Base-by-base conservation (phyloP, 108 stramenopile species). In the Nitzschia sp. region DNA sequence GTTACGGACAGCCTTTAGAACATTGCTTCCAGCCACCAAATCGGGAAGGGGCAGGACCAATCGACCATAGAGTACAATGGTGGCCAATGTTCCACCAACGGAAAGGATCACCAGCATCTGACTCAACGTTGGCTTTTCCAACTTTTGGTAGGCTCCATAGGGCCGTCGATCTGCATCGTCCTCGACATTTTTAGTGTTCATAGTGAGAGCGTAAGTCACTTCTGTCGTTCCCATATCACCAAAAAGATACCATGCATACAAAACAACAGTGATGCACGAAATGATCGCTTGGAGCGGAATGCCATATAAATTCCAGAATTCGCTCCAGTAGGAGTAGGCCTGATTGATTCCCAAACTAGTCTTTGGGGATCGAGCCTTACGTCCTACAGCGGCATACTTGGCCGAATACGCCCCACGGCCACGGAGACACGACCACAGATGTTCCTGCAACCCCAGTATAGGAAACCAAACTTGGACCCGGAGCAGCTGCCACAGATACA, bases 11-110 rank as follows among this genome's bases (percentile, higher is more conserved):
- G 79, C 78, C 38, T 80, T 84, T 54, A 87, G 59, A 2, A 85
- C 86, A 63, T 84, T 84, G 15, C 72, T 69, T 3, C 90, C 90
- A 11, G 88, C 88, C 4, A 88, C 84, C 48, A 89, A 75, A 58
- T 89, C 88, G 9, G 86, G 84, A 38, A 92, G 78, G 15, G 91
- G 91, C 38, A 85, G 73, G 23, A 88, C 48, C 0, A 91, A 30
- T 45, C 87, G 67, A 44, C 85, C 87, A 59, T 77, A 91, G 13
- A 80, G 50, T 0, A 84, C 22, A 21, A 69, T 44, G n/a, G 58
- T 55, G 6, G 35, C 29, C 36, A 65, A 17, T 0, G 61, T 72
- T 19, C 60, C 58, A 8, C 57, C 35, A 1, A 57, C 16, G 11
- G 68, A 69, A 35, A 75, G 17, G 41, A 58, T 63, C 23, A 77